Evolutionary conservation across 2,329 filamentous ascomycete genomes (phyloP), one percentile per base, ranked within the genome.

Genomic region (Trichoderma harzianum): DNA sequence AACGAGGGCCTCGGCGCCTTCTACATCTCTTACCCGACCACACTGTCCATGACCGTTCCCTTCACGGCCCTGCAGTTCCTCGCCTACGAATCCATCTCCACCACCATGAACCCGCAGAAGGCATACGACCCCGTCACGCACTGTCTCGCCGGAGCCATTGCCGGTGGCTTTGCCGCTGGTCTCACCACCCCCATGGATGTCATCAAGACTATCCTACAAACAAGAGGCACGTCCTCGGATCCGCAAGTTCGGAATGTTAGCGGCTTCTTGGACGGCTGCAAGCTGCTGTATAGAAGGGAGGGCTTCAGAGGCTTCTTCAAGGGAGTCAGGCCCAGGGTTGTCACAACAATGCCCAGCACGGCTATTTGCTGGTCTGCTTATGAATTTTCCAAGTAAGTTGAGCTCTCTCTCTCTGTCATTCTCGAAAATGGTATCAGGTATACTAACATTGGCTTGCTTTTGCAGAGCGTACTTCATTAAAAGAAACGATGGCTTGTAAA

Each of bases 21-120:
- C 84, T 99, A 99, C 85, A 92, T 99, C 77, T 99, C 96, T 28
- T 99, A 99, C 82, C 96, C 96, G 18, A 99, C 96, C 24, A 99
- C 96, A 3, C 86, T 99, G 32, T 97, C 94, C 79, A 99, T 99
- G 96, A 98, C 96, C 16, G 94, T 99, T 2, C 96, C 96, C 3
- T 99, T 98, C 82, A 98, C 95, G 14, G 95, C 96, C 10, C 89
- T 98, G 11, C 96, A 99, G 80, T 98, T 99, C 82, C 93, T 97
- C 79, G 94, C 95, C 70, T 99, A 99, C 87, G 96, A 98, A 81
- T 97, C 95, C 32, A 90, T 98, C 76, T 98, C 95, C 3, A 98
- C 97, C 76, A 82, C 92, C 64, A 94, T 98, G 90, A 98, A 98
- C 81, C 94, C 95, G 0, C 85, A 86, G 32, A 93, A 93, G 80